Evolutionary conservation across 108 stramenopile genomes (phyloP).

Genomic region (Nannochloropsis salina): DNA sequence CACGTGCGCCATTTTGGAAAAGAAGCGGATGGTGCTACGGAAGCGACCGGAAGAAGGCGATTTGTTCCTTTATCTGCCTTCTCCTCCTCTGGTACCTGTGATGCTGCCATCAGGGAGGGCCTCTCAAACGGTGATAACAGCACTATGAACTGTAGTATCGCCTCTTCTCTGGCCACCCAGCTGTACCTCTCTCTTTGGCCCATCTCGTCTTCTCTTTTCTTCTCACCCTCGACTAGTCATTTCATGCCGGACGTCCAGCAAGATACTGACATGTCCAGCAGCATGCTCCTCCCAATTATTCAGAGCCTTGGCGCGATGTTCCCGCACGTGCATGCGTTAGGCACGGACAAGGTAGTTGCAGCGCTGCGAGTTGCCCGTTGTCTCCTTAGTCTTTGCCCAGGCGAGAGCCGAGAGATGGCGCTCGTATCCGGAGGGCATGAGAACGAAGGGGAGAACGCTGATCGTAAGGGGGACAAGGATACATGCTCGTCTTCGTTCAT

Average conservation of each 20-base stretch:
- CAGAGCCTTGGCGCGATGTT: neutral
- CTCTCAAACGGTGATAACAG: neutral
- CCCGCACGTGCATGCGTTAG: neutral
- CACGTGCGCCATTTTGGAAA: too few relatives aligned
- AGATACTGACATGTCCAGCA: too few relatives aligned
- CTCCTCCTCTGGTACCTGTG: too few relatives aligned
- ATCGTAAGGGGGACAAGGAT: neutral
- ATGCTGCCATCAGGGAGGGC: too few relatives aligned
- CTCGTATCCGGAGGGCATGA: neutral
- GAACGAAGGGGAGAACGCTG: neutral
- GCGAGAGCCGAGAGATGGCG: neutral
- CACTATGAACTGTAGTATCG: neutral
- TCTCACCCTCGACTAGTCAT: neutral
- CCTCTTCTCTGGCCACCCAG: neutral
- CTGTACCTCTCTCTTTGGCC: neutral
- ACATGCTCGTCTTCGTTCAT: neutral
- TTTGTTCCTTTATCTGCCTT: too few relatives aligned
- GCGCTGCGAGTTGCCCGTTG: neutral
- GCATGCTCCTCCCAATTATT: neutral
- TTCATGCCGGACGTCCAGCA: too few relatives aligned
- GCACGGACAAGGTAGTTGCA: neutral
- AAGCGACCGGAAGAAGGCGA: too few relatives aligned
- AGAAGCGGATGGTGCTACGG: too few relatives aligned
- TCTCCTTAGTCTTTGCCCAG: neutral
- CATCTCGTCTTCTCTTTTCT: neutral